Percentiles rank a stretch among this genome's conserved stretches.
These are phyloP conservation scores for Cyclotella baltica DNA, from an alignment of 108 stramenopile species.

Conservation along the genomic window DNA sequence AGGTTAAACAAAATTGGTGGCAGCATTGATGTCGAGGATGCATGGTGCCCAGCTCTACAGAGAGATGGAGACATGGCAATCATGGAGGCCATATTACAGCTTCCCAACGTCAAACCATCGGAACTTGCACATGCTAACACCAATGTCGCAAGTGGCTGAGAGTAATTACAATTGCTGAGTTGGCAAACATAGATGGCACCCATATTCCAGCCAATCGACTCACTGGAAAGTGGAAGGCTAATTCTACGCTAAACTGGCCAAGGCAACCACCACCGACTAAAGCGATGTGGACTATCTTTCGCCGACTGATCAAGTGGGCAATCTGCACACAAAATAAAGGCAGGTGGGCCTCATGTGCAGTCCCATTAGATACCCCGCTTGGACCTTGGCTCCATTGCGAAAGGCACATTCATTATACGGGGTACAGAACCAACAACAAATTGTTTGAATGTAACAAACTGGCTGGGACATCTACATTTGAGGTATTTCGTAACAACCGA, in stretches of 20 bases:
- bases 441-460: too few relatives aligned
- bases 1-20: not conserved
- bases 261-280: not conserved
- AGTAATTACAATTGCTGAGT: slow-evolving; percentile 2
- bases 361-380: not conserved
- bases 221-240: slow-evolving; percentile 3
- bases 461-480: too few relatives aligned
- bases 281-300: slow-evolving; percentile 1
- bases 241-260: not conserved
- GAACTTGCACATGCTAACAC: not conserved
- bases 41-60: slow-evolving; percentile 11
- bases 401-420: not conserved
- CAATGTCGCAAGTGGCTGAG: not conserved
- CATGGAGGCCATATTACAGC: not conserved
- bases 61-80: not conserved
- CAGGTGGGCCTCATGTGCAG: too few relatives aligned
- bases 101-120: not conserved
- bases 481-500: too few relatives aligned
- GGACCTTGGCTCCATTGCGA: not conserved
- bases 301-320: not conserved
- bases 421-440: too few relatives aligned
- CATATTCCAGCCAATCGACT: not conserved
- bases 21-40: slow-evolving; percentile 12
- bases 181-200: not conserved
- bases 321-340: not conserved